These are phyloP conservation scores for Polygonum maritimum DNA, from an alignment of 148 eudicot genomes.

Conservation along the genomic window DNA sequence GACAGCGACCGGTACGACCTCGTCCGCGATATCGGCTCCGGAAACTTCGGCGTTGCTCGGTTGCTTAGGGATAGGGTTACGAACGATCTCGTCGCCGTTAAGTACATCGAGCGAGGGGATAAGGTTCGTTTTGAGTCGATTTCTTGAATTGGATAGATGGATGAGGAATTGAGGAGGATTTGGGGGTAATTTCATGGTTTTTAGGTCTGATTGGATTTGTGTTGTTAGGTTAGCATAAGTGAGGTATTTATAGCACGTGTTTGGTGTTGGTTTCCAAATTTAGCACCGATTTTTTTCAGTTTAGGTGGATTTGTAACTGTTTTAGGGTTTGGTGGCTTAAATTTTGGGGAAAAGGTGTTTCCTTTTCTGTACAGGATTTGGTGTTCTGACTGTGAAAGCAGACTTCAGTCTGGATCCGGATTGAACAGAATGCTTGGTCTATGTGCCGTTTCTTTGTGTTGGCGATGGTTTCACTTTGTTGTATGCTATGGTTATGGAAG, in stretches of 20 bases:
- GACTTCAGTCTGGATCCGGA: not conserved
- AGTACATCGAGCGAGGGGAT: slow-evolving; percentile 47
- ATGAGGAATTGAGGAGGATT: not conserved
- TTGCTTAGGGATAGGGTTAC: slow-evolving; percentile 32
- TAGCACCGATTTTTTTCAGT: not conserved
- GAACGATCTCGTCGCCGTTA: slow-evolving; percentile 42
- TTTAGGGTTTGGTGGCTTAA: not conserved
- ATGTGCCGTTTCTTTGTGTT: not conserved
- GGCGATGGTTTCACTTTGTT: too few species aligned
- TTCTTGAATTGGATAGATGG: too few species aligned
- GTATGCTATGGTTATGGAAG: too few species aligned
- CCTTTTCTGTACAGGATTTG: not conserved
- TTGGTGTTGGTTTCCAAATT: slow-evolving; percentile 1
- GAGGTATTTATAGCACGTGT: slow-evolving; percentile 1
- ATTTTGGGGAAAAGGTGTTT: not conserved
- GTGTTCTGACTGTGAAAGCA: not conserved
- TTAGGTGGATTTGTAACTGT: not conserved
- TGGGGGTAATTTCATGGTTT: not conserved
- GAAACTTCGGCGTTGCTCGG: slow-evolving; percentile 46
- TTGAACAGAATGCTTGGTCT: not conserved
- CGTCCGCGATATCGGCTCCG: slow-evolving; percentile 37
- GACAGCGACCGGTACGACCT: slow-evolving; percentile 17
- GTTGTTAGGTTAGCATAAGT: not conserved
- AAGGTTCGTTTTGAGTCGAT: slow-evolving; percentile 17
- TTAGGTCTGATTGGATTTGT: not conserved